A percentile compares a stretch with the other conserved stretches of the same genome.
phyloP scores from a whole-genome alignment of 768 basidiomycete genomes.

The Serendipita indica region DNA sequence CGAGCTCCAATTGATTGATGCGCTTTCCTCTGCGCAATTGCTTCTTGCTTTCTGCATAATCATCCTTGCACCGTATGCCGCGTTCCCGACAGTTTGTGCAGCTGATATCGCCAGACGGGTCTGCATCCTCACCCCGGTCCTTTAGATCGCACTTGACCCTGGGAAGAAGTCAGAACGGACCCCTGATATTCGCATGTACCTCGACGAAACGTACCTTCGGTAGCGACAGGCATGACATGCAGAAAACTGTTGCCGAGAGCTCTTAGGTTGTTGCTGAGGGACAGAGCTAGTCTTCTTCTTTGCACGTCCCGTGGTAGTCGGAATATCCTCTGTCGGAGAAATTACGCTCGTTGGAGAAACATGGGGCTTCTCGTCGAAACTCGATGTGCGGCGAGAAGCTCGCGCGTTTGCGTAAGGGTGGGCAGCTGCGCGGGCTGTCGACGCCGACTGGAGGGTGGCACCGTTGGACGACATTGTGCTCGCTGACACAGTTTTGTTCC shows the following conservation, averaged over 20 bases:
- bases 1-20: slow-evolving; percentile 9
- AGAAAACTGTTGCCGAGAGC: slow-evolving; percentile 72
- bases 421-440: background rate
- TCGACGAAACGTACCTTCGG: slow-evolving; percentile 40
- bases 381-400: background rate
- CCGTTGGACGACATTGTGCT: background rate
- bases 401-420: slow-evolving; percentile 7
- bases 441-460: background rate
- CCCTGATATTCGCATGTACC: background rate
- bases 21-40: slow-evolving; percentile 50
- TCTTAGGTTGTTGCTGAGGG: slow-evolving; percentile 45
- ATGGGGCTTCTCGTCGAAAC: slow-evolving; percentile 5
- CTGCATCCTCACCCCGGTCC: slow-evolving; percentile 46
- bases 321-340: background rate
- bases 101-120: slow-evolving; percentile 32
- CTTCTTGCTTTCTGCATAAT: slow-evolving; percentile 83
- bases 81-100: slow-evolving; percentile 89
- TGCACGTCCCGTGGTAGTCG: background rate
- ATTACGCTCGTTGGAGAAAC: background rate
- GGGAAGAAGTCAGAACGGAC: background rate
- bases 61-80: slow-evolving; percentile 57
- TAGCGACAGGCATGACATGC: slow-evolving; percentile 89
- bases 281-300: slow-evolving; percentile 2
- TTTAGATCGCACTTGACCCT: slow-evolving; percentile 92
- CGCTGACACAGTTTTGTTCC: background rate